Percentiles rank a stretch among this genome's conserved stretches.
Evolutionary conservation across 2,329 filamentous ascomycete species (phyloP).

Genomic region (Lanzia echinophila): DNA sequence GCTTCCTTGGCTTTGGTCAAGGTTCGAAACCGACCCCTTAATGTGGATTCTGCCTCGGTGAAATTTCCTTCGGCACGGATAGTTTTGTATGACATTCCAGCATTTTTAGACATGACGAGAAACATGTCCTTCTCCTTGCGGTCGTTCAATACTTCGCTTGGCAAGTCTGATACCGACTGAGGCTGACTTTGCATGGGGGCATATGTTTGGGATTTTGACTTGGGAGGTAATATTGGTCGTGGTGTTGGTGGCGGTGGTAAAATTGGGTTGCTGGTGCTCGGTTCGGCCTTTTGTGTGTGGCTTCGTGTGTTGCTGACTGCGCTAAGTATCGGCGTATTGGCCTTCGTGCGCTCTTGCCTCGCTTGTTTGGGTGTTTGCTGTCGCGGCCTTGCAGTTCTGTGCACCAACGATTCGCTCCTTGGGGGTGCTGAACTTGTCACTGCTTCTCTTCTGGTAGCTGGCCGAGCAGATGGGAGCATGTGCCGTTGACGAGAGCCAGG

Average conservation of each 20-base stretch:
- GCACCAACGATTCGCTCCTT: not conserved
- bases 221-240: not conserved
- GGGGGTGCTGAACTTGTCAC: constrained; percentile 13
- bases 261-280: not conserved
- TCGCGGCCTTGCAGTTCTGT: not conserved
- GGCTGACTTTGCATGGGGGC: constrained; percentile 1
- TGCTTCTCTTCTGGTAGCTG: constrained; percentile 5
- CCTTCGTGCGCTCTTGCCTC: constrained; percentile 2
- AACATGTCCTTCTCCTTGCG: constrained; percentile 39
- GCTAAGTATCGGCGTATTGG: not conserved
- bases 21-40: constrained; percentile 60
- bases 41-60: constrained; percentile 61
- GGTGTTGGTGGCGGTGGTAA: not conserved
- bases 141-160: constrained; percentile 1
- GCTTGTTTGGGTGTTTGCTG: constrained; percentile 10
- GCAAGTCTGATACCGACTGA: constrained; percentile 4
- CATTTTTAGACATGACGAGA: constrained; percentile 46
- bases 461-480: constrained; percentile 16
- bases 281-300: not conserved
- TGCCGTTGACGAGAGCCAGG: constrained; percentile 11
- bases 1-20: constrained; percentile 57
- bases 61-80: constrained; percentile 52
- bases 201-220: not conserved
- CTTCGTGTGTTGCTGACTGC: not conserved
- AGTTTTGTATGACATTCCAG: constrained; percentile 57